Percentiles rank a stretch among this genome's conserved stretches.
Conservation (phyloP, 129 eudicot genomes). For the Saussurea involucrata region DNA sequence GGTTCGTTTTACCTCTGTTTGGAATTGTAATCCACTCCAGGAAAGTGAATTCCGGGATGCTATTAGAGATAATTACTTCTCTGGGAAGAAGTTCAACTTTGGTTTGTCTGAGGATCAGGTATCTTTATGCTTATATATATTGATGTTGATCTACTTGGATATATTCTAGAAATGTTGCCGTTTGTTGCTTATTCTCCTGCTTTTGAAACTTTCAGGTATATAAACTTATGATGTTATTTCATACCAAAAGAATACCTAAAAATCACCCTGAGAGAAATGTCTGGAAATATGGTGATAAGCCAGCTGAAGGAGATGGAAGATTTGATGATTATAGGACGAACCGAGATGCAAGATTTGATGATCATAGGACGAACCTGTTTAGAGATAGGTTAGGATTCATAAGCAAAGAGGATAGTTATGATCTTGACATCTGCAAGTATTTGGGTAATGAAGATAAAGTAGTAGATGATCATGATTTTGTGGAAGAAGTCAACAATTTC, state of each 20-base stretch:
- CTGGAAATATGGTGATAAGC: constrained; percentile 13
- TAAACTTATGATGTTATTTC: constrained; percentile 39
- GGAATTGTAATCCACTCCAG: constrained; percentile 66
- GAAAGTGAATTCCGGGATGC: constrained; percentile 64
- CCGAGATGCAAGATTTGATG: constrained; percentile 14
- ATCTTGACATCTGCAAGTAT: background rate
- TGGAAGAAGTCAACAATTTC: background rate
- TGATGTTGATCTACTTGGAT: background rate
- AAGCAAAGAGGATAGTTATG: background rate
- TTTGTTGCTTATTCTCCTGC: background rate
- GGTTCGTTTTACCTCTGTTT: constrained; percentile 49
- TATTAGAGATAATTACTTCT: constrained; percentile 62
- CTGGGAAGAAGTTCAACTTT: constrained; percentile 45
- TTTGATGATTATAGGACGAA: constrained; percentile 24
- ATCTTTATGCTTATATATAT: background rate
- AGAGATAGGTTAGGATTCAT: constrained; percentile 19
- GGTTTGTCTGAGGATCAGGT: background rate
- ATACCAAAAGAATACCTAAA: constrained; percentile 24
- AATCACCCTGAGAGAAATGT: constrained; percentile 16
- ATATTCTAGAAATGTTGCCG: constrained; percentile 4
- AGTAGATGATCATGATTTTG: constrained; percentile 17
- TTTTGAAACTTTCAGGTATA: constrained; percentile 32
- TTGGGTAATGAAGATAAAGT: constrained; percentile 10
- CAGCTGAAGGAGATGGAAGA: constrained; percentile 11
- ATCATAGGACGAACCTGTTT: constrained; percentile 23